phyloP scores from a whole-genome alignment of 495 filamentous ascomycete genomes.

The Glarea lozoyensis region DNA sequence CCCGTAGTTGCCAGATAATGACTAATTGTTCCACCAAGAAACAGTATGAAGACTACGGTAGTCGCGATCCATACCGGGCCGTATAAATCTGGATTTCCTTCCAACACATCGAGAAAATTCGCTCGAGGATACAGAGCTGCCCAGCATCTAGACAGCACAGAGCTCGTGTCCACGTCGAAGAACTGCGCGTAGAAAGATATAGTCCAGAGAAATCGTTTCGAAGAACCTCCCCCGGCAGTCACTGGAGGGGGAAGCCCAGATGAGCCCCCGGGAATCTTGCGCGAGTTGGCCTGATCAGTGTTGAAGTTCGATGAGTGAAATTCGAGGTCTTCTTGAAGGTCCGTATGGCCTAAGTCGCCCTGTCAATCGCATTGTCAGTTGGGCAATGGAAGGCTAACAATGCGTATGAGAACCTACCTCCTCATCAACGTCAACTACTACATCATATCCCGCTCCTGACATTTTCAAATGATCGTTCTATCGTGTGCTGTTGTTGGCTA shows the following conservation, averaged over 20 bases:
- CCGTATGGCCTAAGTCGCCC: constrained; percentile 96
- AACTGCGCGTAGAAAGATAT: constrained; percentile 92
- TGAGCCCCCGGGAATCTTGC: constrained; percentile 38
- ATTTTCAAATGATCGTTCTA: constrained; percentile 7
- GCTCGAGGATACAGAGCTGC: constrained; percentile 78
- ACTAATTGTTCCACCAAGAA: constrained; percentile 89
- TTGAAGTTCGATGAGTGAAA: constrained; percentile 77
- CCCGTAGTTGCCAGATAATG: constrained; percentile 58
- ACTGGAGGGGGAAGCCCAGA: constrained; percentile 56
- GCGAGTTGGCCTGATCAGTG: constrained; percentile 42
- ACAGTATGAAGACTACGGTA: constrained; percentile 90
- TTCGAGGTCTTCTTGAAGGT: constrained; percentile 97
- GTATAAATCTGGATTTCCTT: constrained; percentile 96
- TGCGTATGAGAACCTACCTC: constrained; percentile 62
- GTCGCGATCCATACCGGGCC: constrained; percentile 97
- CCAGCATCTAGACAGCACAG: constrained; percentile 74
- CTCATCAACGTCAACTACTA: constrained; percentile 91
- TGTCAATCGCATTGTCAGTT: constrained; percentile 30
- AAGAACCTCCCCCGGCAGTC: constrained; percentile 40
- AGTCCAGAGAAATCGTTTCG: constrained; percentile 86
- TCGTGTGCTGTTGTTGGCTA: too few species aligned
- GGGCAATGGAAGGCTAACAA: too few species aligned
- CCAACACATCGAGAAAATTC: constrained; percentile 93
- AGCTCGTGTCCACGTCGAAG: constrained; percentile 93
- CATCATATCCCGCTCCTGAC: constrained; percentile 59